Evolutionary conservation across 192 early-diverging fungal species (phyloP), one percentile per base, ranked within the genome.

Genomic region (Coemansia erecta): DNA sequence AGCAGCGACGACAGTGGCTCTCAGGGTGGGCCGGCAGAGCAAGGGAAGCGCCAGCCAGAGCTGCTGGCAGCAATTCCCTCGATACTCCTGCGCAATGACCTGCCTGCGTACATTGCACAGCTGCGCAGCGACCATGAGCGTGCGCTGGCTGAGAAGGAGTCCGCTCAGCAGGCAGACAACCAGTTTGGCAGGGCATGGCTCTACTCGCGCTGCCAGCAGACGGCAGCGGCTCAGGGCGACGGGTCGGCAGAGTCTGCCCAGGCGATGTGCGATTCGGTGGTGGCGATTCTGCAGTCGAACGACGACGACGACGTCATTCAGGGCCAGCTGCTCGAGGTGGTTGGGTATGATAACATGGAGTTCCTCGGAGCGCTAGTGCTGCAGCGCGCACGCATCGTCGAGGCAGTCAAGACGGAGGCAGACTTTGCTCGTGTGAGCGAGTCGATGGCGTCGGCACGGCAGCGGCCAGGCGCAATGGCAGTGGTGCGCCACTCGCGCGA

Each of bases 311-410:
- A 65, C 60, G 65, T 58, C 24, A 74, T 74, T 14, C 77, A 80
- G 56, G 65, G 68, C 12, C 68, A 61, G 64, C 58, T 80, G 18
- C 60, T 80, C 1, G 72, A 80, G 64, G 61, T 80, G 4, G 77
- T 80, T 11, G 77, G 77, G 7, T 80, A 64, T 37, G 68, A 68
- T 49, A 74, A 68, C 39, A 70, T 80, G 54, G 77, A 80, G 23
- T 71, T 74, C 46, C 63, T 80, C 21, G 56, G 60, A 8, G 55
- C 54, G 23, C 64, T 80, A 28, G 56, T 80, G 40, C 63, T 62
- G 39, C 51, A 54, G 50, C 71, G 77, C 28, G 31, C 52, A 0
- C 47, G 48, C 24, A 80, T 80, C 23, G 68, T 80, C 5, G 39
- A 56, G 18, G 14, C 21, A 15, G 67, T 80, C 24, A 61, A 50